Evolutionary conservation across 75 land plant species (phyloP).

Genomic region (Larix kaempferi): DNA sequence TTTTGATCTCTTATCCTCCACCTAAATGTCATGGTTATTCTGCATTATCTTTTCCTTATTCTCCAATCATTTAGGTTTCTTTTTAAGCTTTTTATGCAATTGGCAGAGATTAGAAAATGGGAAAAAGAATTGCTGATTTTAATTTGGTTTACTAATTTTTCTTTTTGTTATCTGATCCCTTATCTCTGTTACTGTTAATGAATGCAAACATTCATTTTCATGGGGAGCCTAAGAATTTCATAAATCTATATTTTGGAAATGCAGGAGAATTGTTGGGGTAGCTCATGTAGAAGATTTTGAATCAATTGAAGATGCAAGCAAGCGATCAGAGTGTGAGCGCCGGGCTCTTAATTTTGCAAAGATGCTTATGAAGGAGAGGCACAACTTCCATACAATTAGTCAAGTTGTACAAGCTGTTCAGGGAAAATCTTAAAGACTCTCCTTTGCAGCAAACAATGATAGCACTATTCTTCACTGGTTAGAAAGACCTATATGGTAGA

Average conservation of each 20-base stretch:
- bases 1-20: neutral
- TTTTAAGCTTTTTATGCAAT: neutral
- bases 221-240: neutral
- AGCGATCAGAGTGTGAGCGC: slow-evolving; percentile 70
- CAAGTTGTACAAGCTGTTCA: slow-evolving; percentile 46
- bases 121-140: neutral
- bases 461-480: too few species aligned
- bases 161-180: neutral
- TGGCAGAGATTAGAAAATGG: neutral
- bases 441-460: too few species aligned
- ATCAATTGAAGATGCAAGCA: slow-evolving; percentile 58
- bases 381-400: slow-evolving; percentile 32
- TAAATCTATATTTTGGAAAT: neutral
- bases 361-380: slow-evolving; percentile 65
- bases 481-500: too few species aligned
- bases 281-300: slow-evolving; percentile 98
- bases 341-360: slow-evolving; percentile 77
- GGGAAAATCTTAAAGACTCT: too few species aligned
- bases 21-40: neutral
- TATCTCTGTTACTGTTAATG: neutral
- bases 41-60: neutral
- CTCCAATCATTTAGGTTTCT: neutral
- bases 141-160: too few species aligned
- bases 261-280: slow-evolving; percentile 94
- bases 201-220: neutral